Evolutionary conservation across 345 rosid genomes (phyloP), one percentile per base, ranked within the genome.

Genomic region (Camelina hispida): DNA sequence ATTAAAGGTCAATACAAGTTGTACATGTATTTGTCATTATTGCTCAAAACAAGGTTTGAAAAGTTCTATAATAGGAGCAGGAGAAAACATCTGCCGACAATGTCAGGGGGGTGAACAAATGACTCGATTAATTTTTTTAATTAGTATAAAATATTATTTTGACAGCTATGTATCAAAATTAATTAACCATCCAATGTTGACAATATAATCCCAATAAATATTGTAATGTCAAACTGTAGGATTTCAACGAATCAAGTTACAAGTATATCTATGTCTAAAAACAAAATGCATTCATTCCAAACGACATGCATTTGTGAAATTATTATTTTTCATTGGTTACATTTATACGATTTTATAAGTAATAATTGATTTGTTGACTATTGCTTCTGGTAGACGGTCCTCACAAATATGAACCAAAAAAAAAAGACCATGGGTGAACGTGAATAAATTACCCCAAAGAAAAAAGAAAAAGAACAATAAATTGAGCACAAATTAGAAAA

Each of bases 111-210:
- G 15, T 23, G 25, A 76, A 50, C 59, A 57, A 37, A 66, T 48
- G 7, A 74, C 23, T 13, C 32, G 12, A 66, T 40, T 17, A 35
- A 17, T 35, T 66, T 38, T 48, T 37, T 40, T 22, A 6, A 2
- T 35, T 3, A 38, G 25, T 23, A 23, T 23, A 35, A 35, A 40
- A 12, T 37, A 58, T 25, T 25, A 23, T 10, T 1, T 38, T 28
- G 68, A 20, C 56, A 60, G 69, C 56, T 68, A 18, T 30, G n/a
- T 22, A 52, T 67, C 52, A 58, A 66, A 51, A 38, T 42, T 59
- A 67, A 48, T 48, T 13, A 28, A 48, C 22, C 5, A 58, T 74
- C 44, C 23, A 46, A 74, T 66, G 13, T 66, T 66, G 78, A 75
- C 78, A 30, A 47, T 56, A 43, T 64, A 18, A 64, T 34, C 38